Evolutionary conservation across 331 rosid species (phyloP), one percentile per base, ranked within the genome.

Genomic region (Prunus yedoensis): DNA sequence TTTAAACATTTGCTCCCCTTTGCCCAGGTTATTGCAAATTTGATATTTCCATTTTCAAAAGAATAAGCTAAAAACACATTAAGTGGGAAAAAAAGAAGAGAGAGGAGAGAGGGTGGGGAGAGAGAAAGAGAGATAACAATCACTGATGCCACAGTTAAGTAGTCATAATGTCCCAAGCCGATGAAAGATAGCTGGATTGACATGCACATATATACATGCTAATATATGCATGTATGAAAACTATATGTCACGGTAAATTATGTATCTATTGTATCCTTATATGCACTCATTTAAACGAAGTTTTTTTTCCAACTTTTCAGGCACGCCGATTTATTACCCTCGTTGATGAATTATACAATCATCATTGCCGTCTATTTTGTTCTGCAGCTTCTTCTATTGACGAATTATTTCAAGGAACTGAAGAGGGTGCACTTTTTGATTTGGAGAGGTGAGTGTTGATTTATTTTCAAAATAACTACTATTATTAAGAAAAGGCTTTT

Each of bases 361-460:
- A 85, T 78, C 97, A 88, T 66, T 92, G 96, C 83, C 64, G 90
- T 77, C 85, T 94, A 41, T 86, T 81, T 82, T 91, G 96, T 75
- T 89, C 79, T 79, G 95, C 98, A 68, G 93, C 95, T 76, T 80
- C 96, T 77, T 81, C 97, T 76, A 89, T 91, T 81, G 97, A 94
- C 64, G 93, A 89, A 53, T 83, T 94, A 82, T 94, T 94, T 85
- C 96, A 94, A 85, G 98, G 98, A 86, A 90, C 98, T 12, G 97
- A 90, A 70, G 97, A 94, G 78, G 98, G 98, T 46, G 74, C 96
- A 68, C 98, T 94, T 76, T 91, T 94, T 81, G 96, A 91, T 89
- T 75, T 90, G 87, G 98, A 94, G 83, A 94, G 98, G 98, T 90
- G 74, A 77, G 72, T 77, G 62, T 74, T 66, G 18, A 35, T 62